Conservation (phyloP, 225 moss, liverwort and hornwort genomes). For the Thuidium tamariscinum region DNA sequence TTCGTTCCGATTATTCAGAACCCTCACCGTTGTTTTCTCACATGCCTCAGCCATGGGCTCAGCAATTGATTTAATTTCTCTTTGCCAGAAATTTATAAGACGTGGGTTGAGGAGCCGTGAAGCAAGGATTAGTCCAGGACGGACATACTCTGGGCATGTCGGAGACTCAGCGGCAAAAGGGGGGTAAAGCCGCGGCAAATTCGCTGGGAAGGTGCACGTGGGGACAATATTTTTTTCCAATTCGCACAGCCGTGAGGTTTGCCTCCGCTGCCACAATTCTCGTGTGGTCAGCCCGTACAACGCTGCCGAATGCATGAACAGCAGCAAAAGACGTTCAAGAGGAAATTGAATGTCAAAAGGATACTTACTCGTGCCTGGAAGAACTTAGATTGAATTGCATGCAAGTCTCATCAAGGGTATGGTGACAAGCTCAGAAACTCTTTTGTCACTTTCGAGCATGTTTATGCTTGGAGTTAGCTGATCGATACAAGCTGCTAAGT, state of each 20-base stretch:
- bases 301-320: background rate
- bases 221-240: background rate
- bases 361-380: background rate
- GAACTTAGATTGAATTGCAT: background rate
- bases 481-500: background rate
- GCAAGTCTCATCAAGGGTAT: background rate
- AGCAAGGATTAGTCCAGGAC: background rate
- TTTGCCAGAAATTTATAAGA: background rate
- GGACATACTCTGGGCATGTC: background rate
- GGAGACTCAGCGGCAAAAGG: background rate
- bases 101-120: background rate
- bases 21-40: background rate
- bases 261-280: background rate
- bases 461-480: background rate
- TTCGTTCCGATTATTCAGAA: background rate
- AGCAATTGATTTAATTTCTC: background rate
- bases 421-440: background rate
- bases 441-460: background rate
- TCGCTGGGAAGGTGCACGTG: background rate
- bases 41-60: background rate
- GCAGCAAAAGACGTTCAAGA: background rate
- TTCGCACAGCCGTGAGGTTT: background rate
- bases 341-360: background rate
- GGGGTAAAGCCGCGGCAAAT: too few species aligned
- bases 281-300: background rate